Evolutionary conservation across 129 eudicot genomes (phyloP), one percentile per base, ranked within the genome.

Genomic region (Tanacetum coccineum): DNA sequence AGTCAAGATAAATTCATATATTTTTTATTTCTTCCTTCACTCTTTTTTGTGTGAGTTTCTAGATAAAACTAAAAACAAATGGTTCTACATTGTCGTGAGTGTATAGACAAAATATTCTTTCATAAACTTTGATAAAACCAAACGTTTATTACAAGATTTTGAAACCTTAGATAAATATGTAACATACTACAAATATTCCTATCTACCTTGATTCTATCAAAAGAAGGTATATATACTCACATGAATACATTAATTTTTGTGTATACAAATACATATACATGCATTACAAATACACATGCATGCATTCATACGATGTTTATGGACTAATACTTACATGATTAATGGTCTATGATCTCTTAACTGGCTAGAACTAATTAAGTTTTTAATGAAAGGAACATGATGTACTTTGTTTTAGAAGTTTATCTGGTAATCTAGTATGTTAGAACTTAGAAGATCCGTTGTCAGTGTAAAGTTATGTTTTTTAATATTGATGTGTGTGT

Each of bases 121-220:
- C 53, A 58, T 45, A 62, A 63, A 63, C 19, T 63, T 63, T 15
- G 54, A 44, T 45, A 44, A 63, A 63, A 42, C 68, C 13, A 44
- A 63, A 44, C 68, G 60, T 55, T 55, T 20, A 20, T 55, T 48
- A 74, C 79, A 74, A 74, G 74, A 50, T 67, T 66, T 3, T 66
- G 48, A 49, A 60, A 74, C 72, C 62, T 67, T 51, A 25, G 20
- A 51, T 70, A 44, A 45, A 4, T 15, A 58, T 59, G 67, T 66
- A 63, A 39, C 74, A 74, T 68, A 58, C 46, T 21, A 56, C 72
- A 67, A n/a, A 49, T 74, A 59, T 66, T 74, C 68, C 67, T 40
- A 45, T 59, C 79, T 60, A 74, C 68, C 55, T 74, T 56, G 73
- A 17, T 56, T 74, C 25, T 20, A 58, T 30, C 60, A 66, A 57